A percentile compares a stretch with the other conserved stretches of the same genome.
Evolutionary conservation across 2,329 filamentous ascomycete species (phyloP).

Genomic region (Ciborinia camelliae): DNA sequence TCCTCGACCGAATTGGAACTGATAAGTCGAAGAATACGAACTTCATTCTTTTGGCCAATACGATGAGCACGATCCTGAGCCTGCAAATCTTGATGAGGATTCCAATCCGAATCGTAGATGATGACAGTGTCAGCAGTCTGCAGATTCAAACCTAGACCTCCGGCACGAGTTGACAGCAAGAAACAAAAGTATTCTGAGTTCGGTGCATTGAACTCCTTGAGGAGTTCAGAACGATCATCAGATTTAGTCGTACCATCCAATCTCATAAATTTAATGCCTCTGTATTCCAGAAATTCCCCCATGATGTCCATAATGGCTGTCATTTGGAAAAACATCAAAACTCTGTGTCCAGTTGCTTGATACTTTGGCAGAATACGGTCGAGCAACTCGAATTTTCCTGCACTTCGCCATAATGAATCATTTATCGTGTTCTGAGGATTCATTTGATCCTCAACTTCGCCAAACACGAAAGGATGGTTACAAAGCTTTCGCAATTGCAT

Average conservation of each 20-base stretch:
- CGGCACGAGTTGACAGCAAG: constrained; percentile 94
- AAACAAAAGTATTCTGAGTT: constrained; percentile 96
- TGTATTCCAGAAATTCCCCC: constrained; percentile 91
- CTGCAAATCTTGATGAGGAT: constrained; percentile 97
- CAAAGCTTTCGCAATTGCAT: constrained; percentile 99
- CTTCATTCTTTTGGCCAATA: constrained; percentile 99
- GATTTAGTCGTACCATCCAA: constrained; percentile 96
- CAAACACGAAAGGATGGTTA: constrained; percentile 98
- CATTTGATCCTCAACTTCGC: constrained; percentile 97
- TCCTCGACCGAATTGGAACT: constrained; percentile 97
- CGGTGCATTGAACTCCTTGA: constrained; percentile 85
- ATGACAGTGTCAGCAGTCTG: constrained; percentile 99
- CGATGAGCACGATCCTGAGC: constrained; percentile 99
- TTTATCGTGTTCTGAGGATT: constrained; percentile 87
- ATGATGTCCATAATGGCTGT: constrained; percentile 99
- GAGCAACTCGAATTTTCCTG: constrained; percentile 94
- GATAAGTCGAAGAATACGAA: constrained; percentile 91
- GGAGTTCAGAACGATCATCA: constrained; percentile 88
- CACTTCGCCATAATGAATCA: constrained; percentile 89
- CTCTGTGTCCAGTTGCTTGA: constrained; percentile 82
- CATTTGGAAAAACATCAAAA: constrained; percentile 99
- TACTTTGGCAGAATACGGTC: constrained; percentile 94
- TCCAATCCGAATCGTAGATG: constrained; percentile 99
- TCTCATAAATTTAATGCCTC: constrained; percentile 81
- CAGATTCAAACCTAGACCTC: constrained; percentile 94